A percentile compares a stretch with the other conserved stretches of the same genome.
phyloP scores from a whole-genome alignment of 371 early-diverging fungal genomes.

The Neoconidiobolus thromboides region DNA sequence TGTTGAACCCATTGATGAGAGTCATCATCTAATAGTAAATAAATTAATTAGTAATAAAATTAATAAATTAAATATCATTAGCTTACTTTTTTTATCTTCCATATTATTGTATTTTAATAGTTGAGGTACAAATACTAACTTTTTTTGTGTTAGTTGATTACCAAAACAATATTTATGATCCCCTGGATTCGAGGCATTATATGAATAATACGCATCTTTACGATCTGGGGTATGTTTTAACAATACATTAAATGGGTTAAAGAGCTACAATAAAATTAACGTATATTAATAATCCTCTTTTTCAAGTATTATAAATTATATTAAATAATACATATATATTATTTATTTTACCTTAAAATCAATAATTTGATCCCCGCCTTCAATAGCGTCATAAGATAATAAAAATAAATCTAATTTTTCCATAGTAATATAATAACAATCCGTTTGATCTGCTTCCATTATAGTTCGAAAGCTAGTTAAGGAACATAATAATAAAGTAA shows the following conservation, averaged over 20 bases:
- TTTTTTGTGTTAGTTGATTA: neutral
- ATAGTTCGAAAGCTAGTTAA: neutral
- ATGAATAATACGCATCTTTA: neutral
- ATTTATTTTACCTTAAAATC: neutral
- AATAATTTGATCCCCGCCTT: neutral
- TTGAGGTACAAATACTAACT: neutral
- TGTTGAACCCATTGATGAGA: neutral
- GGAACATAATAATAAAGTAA: neutral
- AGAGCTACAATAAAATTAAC: neutral
- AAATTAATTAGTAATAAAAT: neutral
- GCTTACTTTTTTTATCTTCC: neutral
- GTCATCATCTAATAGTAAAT: neutral
- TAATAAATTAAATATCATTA: neutral
- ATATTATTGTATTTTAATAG: no score
- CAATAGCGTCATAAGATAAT: neutral
- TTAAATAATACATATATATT: neutral
- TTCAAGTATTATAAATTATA: neutral
- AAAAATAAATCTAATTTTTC: neutral
- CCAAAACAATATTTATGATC: slow-evolving; percentile 1
- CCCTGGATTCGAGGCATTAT: slow-evolving; percentile 2
- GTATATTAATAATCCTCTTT: no score
- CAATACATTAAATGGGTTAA: neutral
- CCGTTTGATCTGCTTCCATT: neutral
- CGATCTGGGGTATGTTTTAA: neutral
- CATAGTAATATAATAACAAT: neutral